Conservation (phyloP, 345 rosid species). For the Arabidopsis thaliana region DNA sequence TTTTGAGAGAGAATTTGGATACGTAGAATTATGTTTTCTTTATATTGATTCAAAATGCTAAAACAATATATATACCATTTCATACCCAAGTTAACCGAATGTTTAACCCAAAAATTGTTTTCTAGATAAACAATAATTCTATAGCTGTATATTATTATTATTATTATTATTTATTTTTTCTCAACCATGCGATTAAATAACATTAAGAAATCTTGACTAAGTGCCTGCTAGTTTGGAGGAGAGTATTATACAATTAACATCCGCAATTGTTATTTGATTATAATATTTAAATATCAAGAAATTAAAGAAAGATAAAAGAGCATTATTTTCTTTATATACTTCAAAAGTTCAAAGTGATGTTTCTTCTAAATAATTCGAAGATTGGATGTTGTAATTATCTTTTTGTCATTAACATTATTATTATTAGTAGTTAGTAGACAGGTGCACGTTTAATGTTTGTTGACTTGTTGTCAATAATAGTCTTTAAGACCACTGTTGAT, state of each 20-base stretch:
- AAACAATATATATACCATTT: neutral
- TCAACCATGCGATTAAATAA: neutral
- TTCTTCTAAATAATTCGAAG: neutral
- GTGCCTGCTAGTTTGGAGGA: neutral
- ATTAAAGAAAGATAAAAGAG: too few relatives aligned
- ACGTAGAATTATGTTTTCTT: neutral
- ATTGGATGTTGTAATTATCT: neutral
- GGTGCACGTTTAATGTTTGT: conserved; percentile 40
- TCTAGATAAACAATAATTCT: too few relatives aligned
- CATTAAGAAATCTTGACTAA: neutral
- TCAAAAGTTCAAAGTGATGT: neutral
- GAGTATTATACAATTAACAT: neutral
- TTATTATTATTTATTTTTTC: too few relatives aligned
- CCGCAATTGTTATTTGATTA: neutral
- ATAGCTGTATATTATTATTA: too few relatives aligned
- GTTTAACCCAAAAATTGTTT: neutral
- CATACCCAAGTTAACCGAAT: neutral
- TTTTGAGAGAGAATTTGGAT: neutral
- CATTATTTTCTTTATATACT: too few relatives aligned
- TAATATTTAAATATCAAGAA: too few relatives aligned
- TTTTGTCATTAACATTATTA: neutral
- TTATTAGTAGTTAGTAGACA: conserved; percentile 27
- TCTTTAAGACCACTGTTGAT: neutral
- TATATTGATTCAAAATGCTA: neutral
- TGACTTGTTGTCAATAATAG: conserved; percentile 37